Percentiles rank a stretch among this genome's conserved stretches.
Evolutionary conservation across 257 asterid species (phyloP).

Genomic region (Scutellaria minor): DNA sequence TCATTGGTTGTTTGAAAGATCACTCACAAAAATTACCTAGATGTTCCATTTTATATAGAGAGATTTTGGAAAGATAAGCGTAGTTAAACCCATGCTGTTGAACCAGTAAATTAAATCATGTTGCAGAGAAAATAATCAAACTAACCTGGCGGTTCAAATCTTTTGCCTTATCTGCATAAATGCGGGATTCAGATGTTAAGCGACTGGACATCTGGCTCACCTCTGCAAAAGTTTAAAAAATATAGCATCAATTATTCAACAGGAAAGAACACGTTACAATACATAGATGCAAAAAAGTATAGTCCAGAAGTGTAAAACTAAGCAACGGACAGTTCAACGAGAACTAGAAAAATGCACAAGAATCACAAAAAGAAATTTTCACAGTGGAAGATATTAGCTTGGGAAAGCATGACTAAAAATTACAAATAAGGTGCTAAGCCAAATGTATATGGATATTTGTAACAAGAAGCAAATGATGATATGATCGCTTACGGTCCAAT

Average conservation of each 20-base stretch:
- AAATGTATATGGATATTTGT: not conserved
- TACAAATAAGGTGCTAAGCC: not conserved
- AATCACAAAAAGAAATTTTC: not conserved
- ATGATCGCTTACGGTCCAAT: conserved; percentile 78
- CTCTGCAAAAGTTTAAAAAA: conserved; percentile 35
- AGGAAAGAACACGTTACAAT: not conserved
- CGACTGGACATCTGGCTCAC: conserved; percentile 90
- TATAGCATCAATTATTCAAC: conserved; percentile 26
- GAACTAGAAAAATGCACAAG: conserved; percentile 9
- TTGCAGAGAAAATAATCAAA: conserved; percentile 31
- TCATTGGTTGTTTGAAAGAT: not conserved
- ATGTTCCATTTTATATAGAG: not conserved
- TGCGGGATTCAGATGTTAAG: conserved; percentile 88
- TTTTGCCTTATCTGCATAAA: conserved; percentile 87
- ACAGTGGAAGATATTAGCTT: not conserved
- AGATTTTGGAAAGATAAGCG: not conserved
- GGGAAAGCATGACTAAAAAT: conserved; percentile 4
- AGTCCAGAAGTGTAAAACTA: not conserved
- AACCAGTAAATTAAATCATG: not conserved
- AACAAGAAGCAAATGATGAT: not conserved
- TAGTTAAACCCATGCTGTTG: not conserved
- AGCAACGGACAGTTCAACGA: not conserved
- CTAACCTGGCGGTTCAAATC: conserved; percentile 95
- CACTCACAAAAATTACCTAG: not conserved
- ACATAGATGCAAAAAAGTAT: not conserved